phyloP scores from a whole-genome alignment of 2,329 filamentous ascomycete species.

The Rhynchosporium secalis region DNA sequence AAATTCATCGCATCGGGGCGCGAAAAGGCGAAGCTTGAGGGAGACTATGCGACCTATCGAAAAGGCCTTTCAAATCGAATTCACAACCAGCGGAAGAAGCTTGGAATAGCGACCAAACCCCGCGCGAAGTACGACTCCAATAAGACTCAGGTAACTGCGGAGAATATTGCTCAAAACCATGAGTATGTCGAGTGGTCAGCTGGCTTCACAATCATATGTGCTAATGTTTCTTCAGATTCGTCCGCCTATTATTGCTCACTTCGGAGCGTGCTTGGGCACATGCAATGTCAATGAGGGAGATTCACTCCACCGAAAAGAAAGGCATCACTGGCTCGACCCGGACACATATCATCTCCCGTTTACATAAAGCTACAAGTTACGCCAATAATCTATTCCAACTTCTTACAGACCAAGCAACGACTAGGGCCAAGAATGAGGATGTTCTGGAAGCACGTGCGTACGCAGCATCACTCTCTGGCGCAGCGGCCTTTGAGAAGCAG shows the following conservation, averaged over 20 bases:
- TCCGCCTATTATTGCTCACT: constrained; percentile 76
- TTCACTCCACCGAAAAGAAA: constrained; percentile 76
- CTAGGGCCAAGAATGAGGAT: constrained; percentile 68
- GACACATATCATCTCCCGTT: constrained; percentile 83
- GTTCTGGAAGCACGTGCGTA: constrained; percentile 87
- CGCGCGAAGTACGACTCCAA: constrained; percentile 75
- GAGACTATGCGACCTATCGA: constrained; percentile 86
- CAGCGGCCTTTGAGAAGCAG: constrained; percentile 82
- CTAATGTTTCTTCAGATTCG: constrained; percentile 55
- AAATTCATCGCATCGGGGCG: constrained; percentile 76
- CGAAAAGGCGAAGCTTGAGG: constrained; percentile 81
- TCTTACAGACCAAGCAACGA: constrained; percentile 62
- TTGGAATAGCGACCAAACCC: constrained; percentile 80
- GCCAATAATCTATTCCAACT: constrained; percentile 68
- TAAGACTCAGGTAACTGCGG: constrained; percentile 68
- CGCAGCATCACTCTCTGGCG: constrained; percentile 71
- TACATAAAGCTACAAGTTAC: constrained; percentile 74
- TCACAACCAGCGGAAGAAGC: constrained; percentile 79
- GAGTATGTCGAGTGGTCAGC: constrained; percentile 58
- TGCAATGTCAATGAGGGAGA: constrained; percentile 90
- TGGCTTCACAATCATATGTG: background rate
- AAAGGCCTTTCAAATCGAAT: constrained; percentile 77
- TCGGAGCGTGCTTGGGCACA: constrained; percentile 93
- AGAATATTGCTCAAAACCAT: constrained; percentile 71
- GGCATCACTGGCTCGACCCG: constrained; percentile 77